Evolutionary conservation across 345 rosid species (phyloP).

Genomic region (Lepidium sativum): DNA sequence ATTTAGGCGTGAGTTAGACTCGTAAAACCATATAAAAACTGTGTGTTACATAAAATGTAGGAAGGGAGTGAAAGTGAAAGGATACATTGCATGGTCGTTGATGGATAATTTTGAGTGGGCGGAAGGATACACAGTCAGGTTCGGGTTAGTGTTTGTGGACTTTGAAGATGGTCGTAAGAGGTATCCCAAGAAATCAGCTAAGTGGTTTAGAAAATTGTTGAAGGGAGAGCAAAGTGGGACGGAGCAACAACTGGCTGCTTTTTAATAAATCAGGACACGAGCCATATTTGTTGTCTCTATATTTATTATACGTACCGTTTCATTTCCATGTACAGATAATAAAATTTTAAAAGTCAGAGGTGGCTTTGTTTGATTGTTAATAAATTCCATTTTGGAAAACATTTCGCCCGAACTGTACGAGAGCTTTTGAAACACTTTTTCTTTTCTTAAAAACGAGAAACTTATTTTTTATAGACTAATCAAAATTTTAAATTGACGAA

Average conservation of each 20-base stretch:
- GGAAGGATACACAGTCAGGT: slow-evolving; percentile 33
- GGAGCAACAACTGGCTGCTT: slow-evolving; percentile 13
- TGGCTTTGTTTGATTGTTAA: neutral
- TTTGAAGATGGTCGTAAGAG: slow-evolving; percentile 28
- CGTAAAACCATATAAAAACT: too few relatives aligned
- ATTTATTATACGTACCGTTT: neutral
- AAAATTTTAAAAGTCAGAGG: neutral
- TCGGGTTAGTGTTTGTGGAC: slow-evolving; percentile 37
- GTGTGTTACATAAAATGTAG: slow-evolving; percentile 3
- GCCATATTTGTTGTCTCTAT: neutral
- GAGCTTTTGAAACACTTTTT: too few relatives aligned
- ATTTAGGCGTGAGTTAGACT: too few relatives aligned
- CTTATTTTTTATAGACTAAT: too few relatives aligned
- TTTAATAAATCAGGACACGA: neutral
- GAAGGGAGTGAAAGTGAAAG: slow-evolving; percentile 35
- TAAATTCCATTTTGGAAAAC: neutral
- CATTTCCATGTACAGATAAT: neutral
- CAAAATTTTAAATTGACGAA: too few relatives aligned
- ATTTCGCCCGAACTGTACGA: too few relatives aligned
- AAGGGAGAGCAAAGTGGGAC: neutral
- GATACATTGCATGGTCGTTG: slow-evolving; percentile 38
- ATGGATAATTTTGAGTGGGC: slow-evolving; percentile 38
- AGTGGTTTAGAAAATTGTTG: slow-evolving; percentile 24
- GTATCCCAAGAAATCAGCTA: slow-evolving; percentile 29
- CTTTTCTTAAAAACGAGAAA: too few relatives aligned